Percentiles rank a stretch among this genome's conserved stretches.
Evolutionary conservation across 2,329 filamentous ascomycete genomes (phyloP).

Genomic region (Aspergillus viridinutans): DNA sequence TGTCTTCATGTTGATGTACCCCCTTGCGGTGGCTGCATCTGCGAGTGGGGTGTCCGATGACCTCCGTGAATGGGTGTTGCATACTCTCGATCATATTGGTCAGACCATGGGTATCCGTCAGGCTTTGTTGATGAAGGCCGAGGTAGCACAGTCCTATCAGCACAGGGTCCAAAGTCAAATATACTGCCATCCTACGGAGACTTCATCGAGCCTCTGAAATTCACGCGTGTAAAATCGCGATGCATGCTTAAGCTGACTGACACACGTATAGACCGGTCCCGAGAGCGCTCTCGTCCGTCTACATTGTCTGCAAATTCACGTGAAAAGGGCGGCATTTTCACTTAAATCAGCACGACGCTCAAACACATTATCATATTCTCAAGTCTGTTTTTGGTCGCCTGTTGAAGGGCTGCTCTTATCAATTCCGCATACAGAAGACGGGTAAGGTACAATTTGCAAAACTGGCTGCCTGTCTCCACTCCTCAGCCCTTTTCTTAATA

Average conservation of each 20-base stretch:
- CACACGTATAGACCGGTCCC: neutral
- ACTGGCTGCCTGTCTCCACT: no score
- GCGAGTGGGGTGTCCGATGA: constrained; percentile 17
- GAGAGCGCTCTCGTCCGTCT: no score
- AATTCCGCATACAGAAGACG: no score
- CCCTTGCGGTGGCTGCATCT: constrained; percentile 17
- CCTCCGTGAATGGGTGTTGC: constrained; percentile 18
- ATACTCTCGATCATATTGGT: constrained; percentile 17
- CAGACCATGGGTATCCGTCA: constrained; percentile 18
- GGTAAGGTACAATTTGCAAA: no score
- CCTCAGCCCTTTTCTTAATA: no score
- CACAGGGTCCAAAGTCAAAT: no score
- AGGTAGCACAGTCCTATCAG: no score
- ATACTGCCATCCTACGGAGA: no score
- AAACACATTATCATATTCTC: neutral
- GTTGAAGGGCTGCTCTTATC: neutral
- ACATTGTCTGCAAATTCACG: neutral
- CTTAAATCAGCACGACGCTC: neutral
- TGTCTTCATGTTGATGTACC: constrained; percentile 20
- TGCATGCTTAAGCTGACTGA: no score
- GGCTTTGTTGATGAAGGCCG: constrained; percentile 3
- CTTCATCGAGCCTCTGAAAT: no score
- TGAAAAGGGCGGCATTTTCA: no score
- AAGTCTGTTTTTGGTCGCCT: neutral
- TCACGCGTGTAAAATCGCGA: no score